A percentile compares a stretch with the other conserved stretches of the same genome.
Evolutionary conservation across 169 alveolate species (phyloP).

Genomic region (Plasmodium ovale): DNA sequence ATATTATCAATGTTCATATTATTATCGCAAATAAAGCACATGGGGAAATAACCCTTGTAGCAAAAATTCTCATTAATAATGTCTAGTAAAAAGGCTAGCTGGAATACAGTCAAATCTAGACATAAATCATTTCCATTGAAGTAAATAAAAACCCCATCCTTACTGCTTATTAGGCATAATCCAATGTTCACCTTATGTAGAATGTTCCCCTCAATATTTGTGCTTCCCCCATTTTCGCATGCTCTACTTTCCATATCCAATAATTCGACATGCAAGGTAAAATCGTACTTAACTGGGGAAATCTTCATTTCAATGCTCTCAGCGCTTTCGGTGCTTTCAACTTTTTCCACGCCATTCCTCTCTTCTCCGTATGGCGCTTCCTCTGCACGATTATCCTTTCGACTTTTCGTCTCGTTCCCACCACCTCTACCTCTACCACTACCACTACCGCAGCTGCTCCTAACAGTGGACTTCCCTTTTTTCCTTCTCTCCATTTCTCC

Average conservation of each 20-base stretch:
- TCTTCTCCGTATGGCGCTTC: too few relatives aligned
- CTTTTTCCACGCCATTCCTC: neutral
- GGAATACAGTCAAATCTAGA: slow-evolving; percentile 69
- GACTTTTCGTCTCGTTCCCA: too few relatives aligned
- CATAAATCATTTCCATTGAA: slow-evolving; percentile 50
- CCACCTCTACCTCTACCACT: neutral
- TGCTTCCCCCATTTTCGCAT: slow-evolving; percentile 77
- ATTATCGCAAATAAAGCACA: slow-evolving; percentile 73
- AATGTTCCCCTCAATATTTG: slow-evolving; percentile 61
- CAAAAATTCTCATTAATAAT: slow-evolving; percentile 77
- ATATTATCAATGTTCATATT: slow-evolving; percentile 25
- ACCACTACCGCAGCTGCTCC: neutral
- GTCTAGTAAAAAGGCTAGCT: slow-evolving; percentile 59
- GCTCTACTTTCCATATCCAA: slow-evolving; percentile 65
- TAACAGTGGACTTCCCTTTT: neutral
- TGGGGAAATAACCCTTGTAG: slow-evolving; percentile 66
- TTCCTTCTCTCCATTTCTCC: slow-evolving; percentile 11
- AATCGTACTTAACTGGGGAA: slow-evolving; percentile 16
- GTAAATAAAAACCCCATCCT: slow-evolving; percentile 51
- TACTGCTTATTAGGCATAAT: slow-evolving; percentile 46
- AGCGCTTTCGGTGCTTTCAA: neutral
- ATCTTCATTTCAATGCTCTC: neutral
- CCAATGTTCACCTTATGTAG: slow-evolving; percentile 59
- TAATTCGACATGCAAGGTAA: slow-evolving; percentile 69
- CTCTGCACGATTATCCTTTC: too few relatives aligned